Evolutionary conservation across 768 basidiomycete species (phyloP).

Genomic region (Gymnopilus dilepis): DNA sequence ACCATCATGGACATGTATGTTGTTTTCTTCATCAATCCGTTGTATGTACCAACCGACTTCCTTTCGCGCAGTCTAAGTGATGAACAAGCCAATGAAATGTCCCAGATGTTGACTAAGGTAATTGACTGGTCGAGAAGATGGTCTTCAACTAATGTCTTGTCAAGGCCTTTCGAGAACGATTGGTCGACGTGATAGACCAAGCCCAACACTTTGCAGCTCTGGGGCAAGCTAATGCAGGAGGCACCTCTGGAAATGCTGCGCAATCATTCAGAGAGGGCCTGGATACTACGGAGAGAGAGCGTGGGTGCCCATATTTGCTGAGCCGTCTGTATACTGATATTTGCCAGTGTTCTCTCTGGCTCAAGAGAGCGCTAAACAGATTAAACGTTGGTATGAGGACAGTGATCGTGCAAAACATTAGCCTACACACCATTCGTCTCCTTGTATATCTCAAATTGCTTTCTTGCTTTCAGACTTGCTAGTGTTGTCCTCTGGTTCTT

Average conservation of each 20-base stretch:
- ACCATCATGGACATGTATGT: slow-evolving; percentile 81
- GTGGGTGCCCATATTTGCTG: slow-evolving; percentile 51
- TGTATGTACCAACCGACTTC: neutral
- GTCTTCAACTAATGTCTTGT: neutral
- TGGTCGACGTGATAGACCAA: slow-evolving; percentile 83
- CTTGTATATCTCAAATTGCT: slow-evolving; percentile 16
- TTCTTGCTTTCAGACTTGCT: slow-evolving; percentile 14
- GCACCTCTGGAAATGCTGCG: slow-evolving; percentile 59
- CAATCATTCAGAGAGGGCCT: slow-evolving; percentile 89
- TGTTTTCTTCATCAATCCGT: slow-evolving; percentile 16
- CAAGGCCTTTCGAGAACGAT: slow-evolving; percentile 77
- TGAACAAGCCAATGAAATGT: slow-evolving; percentile 72
- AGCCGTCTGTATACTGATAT: slow-evolving; percentile 5
- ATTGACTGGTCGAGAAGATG: slow-evolving; percentile 1
- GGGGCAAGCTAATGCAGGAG: slow-evolving; percentile 61
- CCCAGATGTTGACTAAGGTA: slow-evolving; percentile 72
- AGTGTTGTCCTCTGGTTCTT: slow-evolving; percentile 4
- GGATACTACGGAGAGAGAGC: slow-evolving; percentile 89
- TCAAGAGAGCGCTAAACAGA: slow-evolving; percentile 78
- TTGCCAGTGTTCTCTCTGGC: slow-evolving; percentile 80
- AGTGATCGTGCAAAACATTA: slow-evolving; percentile 59
- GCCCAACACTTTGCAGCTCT: slow-evolving; percentile 86
- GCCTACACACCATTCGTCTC: slow-evolving; percentile 18
- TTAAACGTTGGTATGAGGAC: slow-evolving; percentile 87
- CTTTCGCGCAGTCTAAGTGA: slow-evolving; percentile 67